Evolutionary conservation across 495 filamentous ascomycete species (phyloP).

Genomic region (Trichoderma gamsii): DNA sequence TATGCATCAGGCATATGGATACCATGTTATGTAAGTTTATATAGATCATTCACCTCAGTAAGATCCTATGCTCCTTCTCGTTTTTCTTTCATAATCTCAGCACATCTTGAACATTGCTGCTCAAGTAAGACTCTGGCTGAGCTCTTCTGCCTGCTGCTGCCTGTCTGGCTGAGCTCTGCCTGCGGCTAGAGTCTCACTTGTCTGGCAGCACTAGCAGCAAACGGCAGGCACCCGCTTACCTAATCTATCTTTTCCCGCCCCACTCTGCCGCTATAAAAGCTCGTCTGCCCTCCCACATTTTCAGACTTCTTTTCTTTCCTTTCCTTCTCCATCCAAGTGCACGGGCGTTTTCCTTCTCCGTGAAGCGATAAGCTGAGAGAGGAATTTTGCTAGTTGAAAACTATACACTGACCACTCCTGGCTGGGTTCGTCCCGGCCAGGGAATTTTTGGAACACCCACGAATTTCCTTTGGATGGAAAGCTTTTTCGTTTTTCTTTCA

Average conservation of each 20-base stretch:
- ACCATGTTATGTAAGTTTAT: no score
- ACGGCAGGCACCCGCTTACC: background rate
- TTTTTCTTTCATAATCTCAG: no score
- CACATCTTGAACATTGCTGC: no score
- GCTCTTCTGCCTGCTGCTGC: no score
- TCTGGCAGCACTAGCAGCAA: background rate
- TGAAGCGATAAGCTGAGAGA: conserved; percentile 19
- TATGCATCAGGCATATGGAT: no score
- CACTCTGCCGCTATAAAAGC: conserved; percentile 10
- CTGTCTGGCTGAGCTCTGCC: background rate
- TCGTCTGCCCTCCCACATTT: conserved; percentile 10
- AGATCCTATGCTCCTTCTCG: no score
- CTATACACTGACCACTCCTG: conserved; percentile 30
- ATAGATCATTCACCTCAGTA: no score
- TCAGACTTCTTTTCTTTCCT: conserved; percentile 8
- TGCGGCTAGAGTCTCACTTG: background rate
- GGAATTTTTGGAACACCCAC: conserved; percentile 29
- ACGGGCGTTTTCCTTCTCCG: conserved; percentile 19
- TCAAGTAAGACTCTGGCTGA: no score
- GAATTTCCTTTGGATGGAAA: background rate
- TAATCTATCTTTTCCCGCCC: background rate
- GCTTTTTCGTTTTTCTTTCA: conserved; percentile 21
- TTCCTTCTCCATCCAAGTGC: conserved; percentile 17
- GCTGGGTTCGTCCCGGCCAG: conserved; percentile 23
- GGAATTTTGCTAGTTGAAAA: conserved; percentile 35